Evolutionary conservation across 2,329 filamentous ascomycete species (phyloP).

Genomic region (Sclerotinia glacialis): DNA sequence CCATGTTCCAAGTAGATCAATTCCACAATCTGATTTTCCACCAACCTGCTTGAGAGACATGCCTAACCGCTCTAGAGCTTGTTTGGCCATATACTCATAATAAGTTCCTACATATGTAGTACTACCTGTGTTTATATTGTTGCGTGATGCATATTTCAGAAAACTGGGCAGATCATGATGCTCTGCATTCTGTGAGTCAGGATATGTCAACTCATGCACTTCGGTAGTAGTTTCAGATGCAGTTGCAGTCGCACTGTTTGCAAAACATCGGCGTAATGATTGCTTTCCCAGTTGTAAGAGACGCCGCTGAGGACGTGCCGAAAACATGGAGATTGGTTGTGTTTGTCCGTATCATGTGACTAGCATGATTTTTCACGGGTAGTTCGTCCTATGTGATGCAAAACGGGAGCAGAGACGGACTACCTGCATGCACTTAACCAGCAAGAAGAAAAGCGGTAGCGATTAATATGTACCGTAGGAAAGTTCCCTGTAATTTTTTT

Average conservation of each 20-base stretch:
- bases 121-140: conserved; percentile 52
- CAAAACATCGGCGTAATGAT: conserved; percentile 29
- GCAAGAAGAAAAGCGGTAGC: background rate
- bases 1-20: conserved; percentile 74
- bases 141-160: conserved; percentile 57
- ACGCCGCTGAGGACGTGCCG: conserved; percentile 24
- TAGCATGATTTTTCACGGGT: background rate
- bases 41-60: conserved; percentile 66
- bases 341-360: conserved; percentile 23
- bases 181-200: conserved; percentile 46
- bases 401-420: background rate
- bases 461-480: background rate
- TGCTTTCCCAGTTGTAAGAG: conserved; percentile 28
- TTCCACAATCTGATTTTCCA: conserved; percentile 64
- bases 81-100: conserved; percentile 70
- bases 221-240: background rate
- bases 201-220: conserved; percentile 42
- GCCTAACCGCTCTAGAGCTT: conserved; percentile 56
- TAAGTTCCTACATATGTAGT: conserved; percentile 69
- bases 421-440: conserved; percentile 10
- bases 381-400: conserved; percentile 5
- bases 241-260: conserved; percentile 28
- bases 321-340: conserved; percentile 28
- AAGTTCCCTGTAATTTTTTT: background rate
- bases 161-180: conserved; percentile 67